Conservation (phyloP, 1,284 basidiomycete species). For the Ganoderma resinaceum region DNA sequence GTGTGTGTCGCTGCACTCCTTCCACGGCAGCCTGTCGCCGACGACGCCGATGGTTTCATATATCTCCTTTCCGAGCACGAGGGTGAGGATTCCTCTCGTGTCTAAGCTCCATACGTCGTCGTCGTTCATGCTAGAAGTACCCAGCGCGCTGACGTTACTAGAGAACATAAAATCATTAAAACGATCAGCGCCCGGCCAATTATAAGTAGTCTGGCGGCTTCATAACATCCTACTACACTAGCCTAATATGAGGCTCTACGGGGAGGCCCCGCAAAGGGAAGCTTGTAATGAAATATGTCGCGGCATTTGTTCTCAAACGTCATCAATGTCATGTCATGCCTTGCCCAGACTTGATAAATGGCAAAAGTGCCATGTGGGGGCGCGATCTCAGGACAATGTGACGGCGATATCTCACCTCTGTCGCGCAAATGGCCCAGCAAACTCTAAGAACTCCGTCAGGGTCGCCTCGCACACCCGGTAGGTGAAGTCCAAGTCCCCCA, state of each 20-base stretch:
- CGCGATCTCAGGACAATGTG: neutral
- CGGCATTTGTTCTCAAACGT: too few species aligned
- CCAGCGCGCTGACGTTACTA: constrained; percentile 37
- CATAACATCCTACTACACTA: too few species aligned
- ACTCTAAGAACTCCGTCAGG: constrained; percentile 50
- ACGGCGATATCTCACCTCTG: constrained; percentile 23
- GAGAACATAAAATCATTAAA: neutral
- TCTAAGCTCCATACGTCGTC: constrained; percentile 74
- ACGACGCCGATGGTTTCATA: constrained; percentile 66
- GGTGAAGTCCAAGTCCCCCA: constrained; percentile 47
- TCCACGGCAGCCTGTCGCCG: constrained; percentile 53
- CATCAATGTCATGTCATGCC: too few species aligned
- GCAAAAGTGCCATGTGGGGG: neutral
- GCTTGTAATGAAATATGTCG: too few species aligned
- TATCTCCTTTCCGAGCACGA: constrained; percentile 59
- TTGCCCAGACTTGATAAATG: neutral
- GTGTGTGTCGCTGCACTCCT: constrained; percentile 50
- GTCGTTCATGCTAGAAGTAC: constrained; percentile 36
- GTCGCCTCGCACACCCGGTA: constrained; percentile 51
- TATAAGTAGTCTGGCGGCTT: neutral
- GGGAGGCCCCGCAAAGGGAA: too few species aligned
- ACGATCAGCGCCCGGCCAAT: neutral
- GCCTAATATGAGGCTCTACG: too few species aligned
- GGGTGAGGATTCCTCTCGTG: constrained; percentile 57
- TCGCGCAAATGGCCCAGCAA: constrained; percentile 35